Evolutionary conservation across 1,284 basidiomycete genomes (phyloP), one percentile per base, ranked within the genome.

Genomic region (Coniophora puteana): DNA sequence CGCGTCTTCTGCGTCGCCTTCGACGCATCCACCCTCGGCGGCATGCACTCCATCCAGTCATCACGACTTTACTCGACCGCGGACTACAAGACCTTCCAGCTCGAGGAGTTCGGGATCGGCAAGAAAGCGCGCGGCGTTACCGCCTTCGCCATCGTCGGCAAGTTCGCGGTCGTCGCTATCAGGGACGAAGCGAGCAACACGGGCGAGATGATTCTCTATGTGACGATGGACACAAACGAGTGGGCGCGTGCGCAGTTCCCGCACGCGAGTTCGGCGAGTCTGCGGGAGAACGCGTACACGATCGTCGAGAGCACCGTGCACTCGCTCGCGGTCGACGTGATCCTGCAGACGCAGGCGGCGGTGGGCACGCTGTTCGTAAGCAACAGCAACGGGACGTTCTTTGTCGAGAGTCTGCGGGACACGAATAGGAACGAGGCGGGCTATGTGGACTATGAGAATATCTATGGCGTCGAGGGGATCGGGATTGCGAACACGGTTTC

Each of bases 311-410:
- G 83, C 12, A 95, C 93, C 3, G 82, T 83, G 1, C 90, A 97
- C 58, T 96, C 92, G 8, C 77, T 99, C 28, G 90, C 88, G 12
- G 90, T 99, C 29, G 96, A 99, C 55, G 93, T 98, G 37, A 76
- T 94, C 40, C 72, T 89, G 4, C 81, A 88, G 40, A 82, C 90
- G 38, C 68, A 71, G 30, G 74, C 76, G 45, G 71, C 78, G 8
- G 81, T 93, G 16, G 95, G 95, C 1, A 95, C 93, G 3, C 69
- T 99, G 4, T 99, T 97, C 67, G 86, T 95, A 35, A 91, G 86
- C 61, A 95, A 97, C 63, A 89, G 85, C 29, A 91, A 96, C 50
- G 96, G 96, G 2, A 95, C 91, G 8, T 92, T 83, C 65, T 99
- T 98, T 59, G 88, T 94, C n/a, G 78, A 94, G 63, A 88, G 87